Conservation (phyloP, 306 rosid genomes). For the Quercus cerris region DNA sequence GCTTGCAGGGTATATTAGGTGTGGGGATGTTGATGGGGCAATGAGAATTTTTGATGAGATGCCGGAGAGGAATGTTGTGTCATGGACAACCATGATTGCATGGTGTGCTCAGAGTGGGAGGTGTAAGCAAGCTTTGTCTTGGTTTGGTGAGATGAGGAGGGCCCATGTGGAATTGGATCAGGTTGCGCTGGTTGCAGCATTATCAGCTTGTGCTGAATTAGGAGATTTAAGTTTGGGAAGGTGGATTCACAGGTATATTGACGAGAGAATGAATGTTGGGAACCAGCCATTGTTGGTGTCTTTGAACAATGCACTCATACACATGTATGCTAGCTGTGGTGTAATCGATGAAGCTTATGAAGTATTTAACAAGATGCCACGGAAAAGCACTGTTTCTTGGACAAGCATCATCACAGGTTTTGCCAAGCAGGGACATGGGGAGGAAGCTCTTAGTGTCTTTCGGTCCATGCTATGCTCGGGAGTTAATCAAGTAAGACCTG, state of each 20-base stretch:
- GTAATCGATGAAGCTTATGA: conserved; percentile 46
- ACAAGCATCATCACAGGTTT: conserved; percentile 65
- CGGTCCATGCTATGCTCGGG: conserved; percentile 46
- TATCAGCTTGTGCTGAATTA: conserved; percentile 67
- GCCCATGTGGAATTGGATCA: conserved; percentile 54
- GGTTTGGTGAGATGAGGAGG: conserved; percentile 69
- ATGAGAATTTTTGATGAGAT: conserved; percentile 45
- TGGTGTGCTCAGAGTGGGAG: conserved; percentile 52
- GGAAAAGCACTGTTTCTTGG: conserved; percentile 65
- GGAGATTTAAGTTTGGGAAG: conserved; percentile 64
- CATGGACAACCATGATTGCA: conserved; percentile 70
- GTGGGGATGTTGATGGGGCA: conserved; percentile 43
- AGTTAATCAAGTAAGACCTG: conserved; percentile 52
- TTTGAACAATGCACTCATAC: conserved; percentile 70
- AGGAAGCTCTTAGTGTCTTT: conserved; percentile 64
- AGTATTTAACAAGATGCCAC: conserved; percentile 52
- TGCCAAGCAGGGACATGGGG: conserved; percentile 67
- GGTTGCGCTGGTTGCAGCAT: conserved; percentile 55
- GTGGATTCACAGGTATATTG: conserved; percentile 59
- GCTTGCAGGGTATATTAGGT: conserved; percentile 52
- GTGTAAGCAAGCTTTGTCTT: conserved; percentile 45
- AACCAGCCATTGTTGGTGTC: conserved; percentile 35
- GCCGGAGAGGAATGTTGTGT: conserved; percentile 54
- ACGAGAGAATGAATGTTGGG: conserved; percentile 26
- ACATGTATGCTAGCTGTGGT: conserved; percentile 79